Percentiles rank a stretch among this genome's conserved stretches.
Conservation (phyloP, 495 filamentous ascomycete species). For the Penicillium lividum region DNA sequence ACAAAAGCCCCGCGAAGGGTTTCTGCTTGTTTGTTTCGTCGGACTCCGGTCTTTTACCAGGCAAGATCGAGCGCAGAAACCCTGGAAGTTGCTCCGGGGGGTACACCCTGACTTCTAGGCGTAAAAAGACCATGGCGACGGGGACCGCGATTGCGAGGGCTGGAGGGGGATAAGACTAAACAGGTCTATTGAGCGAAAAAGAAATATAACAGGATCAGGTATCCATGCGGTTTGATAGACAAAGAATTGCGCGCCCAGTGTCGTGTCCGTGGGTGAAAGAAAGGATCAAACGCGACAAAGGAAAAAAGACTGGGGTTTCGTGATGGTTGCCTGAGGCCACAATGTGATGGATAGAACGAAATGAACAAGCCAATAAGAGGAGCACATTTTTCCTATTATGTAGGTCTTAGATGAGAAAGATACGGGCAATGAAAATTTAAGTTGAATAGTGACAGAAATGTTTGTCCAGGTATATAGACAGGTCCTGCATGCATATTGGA, state of each 20-base stretch:
- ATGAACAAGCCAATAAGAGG: neutral
- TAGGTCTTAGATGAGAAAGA: neutral
- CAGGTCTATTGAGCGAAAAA: neutral
- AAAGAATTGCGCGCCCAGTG: neutral
- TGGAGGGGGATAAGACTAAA: neutral
- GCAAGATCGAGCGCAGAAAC: constrained; percentile 12
- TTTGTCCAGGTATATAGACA: too few species aligned
- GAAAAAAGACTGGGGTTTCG: constrained; percentile 4
- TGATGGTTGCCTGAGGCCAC: constrained; percentile 4
- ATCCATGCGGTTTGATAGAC: neutral
- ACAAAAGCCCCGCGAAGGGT: constrained; percentile 33
- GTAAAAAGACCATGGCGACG: constrained; percentile 36
- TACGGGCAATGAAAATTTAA: too few species aligned
- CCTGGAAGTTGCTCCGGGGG: constrained; percentile 30
- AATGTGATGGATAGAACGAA: neutral
- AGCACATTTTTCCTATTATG: neutral
- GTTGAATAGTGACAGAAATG: too few species aligned
- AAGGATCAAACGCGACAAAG: neutral
- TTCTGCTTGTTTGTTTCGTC: neutral
- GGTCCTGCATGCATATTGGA: too few species aligned
- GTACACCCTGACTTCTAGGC: constrained; percentile 38
- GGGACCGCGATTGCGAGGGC: neutral
- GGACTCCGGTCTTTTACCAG: neutral
- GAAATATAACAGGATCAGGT: neutral
- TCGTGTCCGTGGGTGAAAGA: neutral